Percentiles rank a stretch among this genome's conserved stretches.
Conservation (phyloP, 1,139 yeast genomes). For the Pichia sp. region DNA sequence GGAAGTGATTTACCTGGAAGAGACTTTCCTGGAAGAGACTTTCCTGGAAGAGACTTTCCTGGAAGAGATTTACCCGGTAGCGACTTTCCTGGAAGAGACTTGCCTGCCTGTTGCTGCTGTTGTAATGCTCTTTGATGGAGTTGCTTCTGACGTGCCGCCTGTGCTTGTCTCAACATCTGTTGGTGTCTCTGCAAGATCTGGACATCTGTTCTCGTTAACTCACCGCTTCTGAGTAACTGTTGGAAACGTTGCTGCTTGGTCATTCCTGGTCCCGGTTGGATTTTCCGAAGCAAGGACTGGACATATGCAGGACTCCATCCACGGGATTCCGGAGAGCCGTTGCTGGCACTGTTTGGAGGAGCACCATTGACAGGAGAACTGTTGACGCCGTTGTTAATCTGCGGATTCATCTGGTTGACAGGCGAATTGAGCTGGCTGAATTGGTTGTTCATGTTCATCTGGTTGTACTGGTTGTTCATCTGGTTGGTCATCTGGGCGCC, state of each 20-base stretch:
- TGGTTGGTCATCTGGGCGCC: neutral
- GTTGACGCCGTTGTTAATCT: neutral
- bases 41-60: conserved; percentile 8
- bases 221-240: conserved; percentile 31
- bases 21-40: conserved; percentile 7
- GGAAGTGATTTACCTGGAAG: conserved; percentile 6
- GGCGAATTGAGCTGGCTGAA: neutral
- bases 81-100: conserved; percentile 6
- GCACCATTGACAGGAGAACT: neutral
- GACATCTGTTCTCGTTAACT: conserved; percentile 30
- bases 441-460: neutral
- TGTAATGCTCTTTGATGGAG: conserved; percentile 20
- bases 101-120: conserved; percentile 15
- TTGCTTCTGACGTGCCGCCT: conserved; percentile 26
- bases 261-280: conserved; percentile 34
- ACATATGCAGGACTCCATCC: conserved; percentile 23
- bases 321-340: neutral
- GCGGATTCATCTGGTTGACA: neutral
- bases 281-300: conserved; percentile 27
- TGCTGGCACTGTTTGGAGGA: too few relatives aligned
- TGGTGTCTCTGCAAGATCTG: conserved; percentile 32
- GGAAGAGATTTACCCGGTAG: conserved; percentile 2
- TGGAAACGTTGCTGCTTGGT: conserved; percentile 32
- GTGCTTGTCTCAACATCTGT: conserved; percentile 31
- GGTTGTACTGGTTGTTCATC: neutral